Conservation (phyloP, 805 yeast genomes). For the Saccharomycopsis fermentans region DNA sequence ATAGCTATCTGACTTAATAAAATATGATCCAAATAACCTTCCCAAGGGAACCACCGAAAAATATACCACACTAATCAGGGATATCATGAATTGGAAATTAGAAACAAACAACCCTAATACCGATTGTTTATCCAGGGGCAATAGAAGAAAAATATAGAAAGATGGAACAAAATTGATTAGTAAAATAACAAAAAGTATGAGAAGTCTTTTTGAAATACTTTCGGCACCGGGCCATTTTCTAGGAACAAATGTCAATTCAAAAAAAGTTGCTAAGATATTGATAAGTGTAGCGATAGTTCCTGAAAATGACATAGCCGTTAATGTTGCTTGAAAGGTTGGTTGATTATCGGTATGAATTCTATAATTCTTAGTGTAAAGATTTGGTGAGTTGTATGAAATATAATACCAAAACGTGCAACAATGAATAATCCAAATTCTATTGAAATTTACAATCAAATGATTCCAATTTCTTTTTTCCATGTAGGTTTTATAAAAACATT, state of each 20-base stretch:
- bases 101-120: conserved; percentile 36
- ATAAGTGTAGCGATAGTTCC: conserved; percentile 53
- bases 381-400: conserved; percentile 57
- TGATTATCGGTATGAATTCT: conserved; percentile 42
- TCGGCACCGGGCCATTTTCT: conserved; percentile 65
- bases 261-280: conserved; percentile 43
- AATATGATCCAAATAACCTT: conserved; percentile 36
- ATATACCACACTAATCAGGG: conserved; percentile 43
- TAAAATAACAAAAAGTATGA: conserved; percentile 34
- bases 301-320: conserved; percentile 55
- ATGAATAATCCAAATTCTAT: conserved; percentile 73
- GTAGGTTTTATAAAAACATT: conserved; percentile 65
- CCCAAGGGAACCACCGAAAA: conserved; percentile 56
- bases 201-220: conserved; percentile 40
- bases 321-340: conserved; percentile 46
- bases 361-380: conserved; percentile 54
- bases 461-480: conserved; percentile 68
- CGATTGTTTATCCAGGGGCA: conserved; percentile 27
- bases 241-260: conserved; percentile 59
- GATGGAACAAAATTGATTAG: conserved; percentile 40
- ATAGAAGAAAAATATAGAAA: conserved; percentile 34
- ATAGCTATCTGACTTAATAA: conserved; percentile 25
- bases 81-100: conserved; percentile 44
- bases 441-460: conserved; percentile 63
- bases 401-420: conserved; percentile 68